Evolutionary conservation across 768 basidiomycete genomes (phyloP), one percentile per base, ranked within the genome.

Genomic region (Aureoboletus auriporus): DNA sequence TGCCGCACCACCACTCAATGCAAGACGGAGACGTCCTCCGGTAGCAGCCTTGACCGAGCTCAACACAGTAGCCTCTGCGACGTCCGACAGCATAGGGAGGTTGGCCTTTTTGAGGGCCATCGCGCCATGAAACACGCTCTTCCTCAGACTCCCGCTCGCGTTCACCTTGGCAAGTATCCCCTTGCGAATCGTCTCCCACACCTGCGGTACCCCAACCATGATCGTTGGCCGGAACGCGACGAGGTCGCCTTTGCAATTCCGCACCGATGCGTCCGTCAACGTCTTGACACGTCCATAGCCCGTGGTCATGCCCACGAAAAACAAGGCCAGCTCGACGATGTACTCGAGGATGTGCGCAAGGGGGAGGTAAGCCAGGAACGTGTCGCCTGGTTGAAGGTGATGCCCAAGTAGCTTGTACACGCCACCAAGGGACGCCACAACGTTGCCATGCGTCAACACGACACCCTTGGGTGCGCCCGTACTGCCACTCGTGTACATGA

Each of bases 151-250:
- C 8, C 90, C 85, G 2, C 83, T 70, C 4, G 78, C 61, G 49
- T 90, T 79, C 45, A 97, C 84, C 68, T 93, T 92, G 51, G 75
- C 65, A 9, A 93, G 60, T 63, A 99, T 94, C 29, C 93, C 93
- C 73, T 99, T 99, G 50, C 94, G 84, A 55, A 97, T 97, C 46
- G 82, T 85, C 69, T 99, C 95, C 93, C 93, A 99, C 1, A 98
- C 89, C 3, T 93, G 90, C 2, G 95, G 95, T 2, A 98, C 95
- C 44, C 93, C 95, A 44, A 91, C 81, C 79, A 98, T 84, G 69
- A 96, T 84, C n/a, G 83, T 77, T 6, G 95, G 95, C 37, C 75
- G 71, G 75, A 96, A 89, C 11, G 83, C 76, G 44, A 75, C 74
- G 60, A 99, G 82, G 63, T 98, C 95, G 42, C 95, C 95, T 49